A percentile compares a stretch with the other conserved stretches of the same genome.
Conservation (phyloP, 441 rosid species). For the Pelargonium fulgidum region DNA sequence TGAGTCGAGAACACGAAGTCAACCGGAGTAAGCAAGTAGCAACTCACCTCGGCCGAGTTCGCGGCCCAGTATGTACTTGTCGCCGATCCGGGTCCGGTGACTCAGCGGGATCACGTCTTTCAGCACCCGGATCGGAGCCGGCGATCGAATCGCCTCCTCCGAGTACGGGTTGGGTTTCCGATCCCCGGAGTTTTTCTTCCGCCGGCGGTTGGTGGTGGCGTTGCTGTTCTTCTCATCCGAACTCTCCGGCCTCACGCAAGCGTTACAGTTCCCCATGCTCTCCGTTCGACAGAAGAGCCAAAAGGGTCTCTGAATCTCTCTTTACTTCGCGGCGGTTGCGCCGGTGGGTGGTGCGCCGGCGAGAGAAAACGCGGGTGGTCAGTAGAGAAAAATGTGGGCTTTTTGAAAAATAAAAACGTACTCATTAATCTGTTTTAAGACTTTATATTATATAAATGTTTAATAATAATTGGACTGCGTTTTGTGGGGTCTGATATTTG, state of each 20-base stretch:
- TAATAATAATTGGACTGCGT: background rate
- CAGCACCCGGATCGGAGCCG: conserved; percentile 56
- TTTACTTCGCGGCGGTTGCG: background rate
- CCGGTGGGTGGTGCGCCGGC: background rate
- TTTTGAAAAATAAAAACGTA: background rate
- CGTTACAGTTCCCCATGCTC: conserved; percentile 85
- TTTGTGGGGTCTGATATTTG: too few species aligned
- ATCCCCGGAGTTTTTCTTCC: conserved; percentile 38
- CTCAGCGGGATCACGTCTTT: conserved; percentile 57
- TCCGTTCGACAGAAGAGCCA: too few species aligned
- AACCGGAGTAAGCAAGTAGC: too few species aligned
- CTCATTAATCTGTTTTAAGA: background rate
- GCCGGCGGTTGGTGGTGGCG: conserved; percentile 19
- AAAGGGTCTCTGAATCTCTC: too few species aligned
- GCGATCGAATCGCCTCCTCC: conserved; percentile 37
- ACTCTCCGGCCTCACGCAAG: conserved; percentile 52
- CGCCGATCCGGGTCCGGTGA: conserved; percentile 63
- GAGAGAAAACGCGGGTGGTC: conserved; percentile 2
- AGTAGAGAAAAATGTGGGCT: background rate
- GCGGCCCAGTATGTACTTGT: conserved; percentile 73
- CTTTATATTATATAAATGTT: background rate
- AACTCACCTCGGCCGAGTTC: conserved; percentile 95
- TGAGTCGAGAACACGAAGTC: too few species aligned
- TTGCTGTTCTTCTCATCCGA: conserved; percentile 29
- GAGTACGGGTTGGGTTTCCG: conserved; percentile 54